phyloP scores from a whole-genome alignment of 1,284 basidiomycete genomes.

The Cutaneotrichosporon curvatum region DNA sequence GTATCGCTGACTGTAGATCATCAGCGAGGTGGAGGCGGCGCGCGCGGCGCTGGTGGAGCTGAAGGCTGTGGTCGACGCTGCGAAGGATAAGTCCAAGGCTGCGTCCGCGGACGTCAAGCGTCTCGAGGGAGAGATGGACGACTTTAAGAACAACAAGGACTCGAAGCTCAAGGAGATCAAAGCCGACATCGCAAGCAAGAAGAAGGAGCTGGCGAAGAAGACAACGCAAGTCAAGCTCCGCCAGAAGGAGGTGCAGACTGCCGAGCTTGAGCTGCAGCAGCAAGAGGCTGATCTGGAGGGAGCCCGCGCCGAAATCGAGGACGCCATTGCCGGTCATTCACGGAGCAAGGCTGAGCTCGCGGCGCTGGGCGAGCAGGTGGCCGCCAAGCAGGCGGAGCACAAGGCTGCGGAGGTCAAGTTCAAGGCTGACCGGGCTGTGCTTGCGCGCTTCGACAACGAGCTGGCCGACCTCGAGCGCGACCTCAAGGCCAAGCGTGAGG shows the following conservation, averaged over 20 bases:
- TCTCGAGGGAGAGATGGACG: constrained; percentile 92
- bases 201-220: constrained; percentile 72
- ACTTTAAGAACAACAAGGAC: constrained; percentile 98
- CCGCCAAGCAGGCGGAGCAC: constrained; percentile 55
- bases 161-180: constrained; percentile 93
- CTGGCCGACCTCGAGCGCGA: constrained; percentile 71
- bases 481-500: constrained; percentile 73
- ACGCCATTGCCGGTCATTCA: constrained; percentile 56
- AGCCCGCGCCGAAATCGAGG: constrained; percentile 56
- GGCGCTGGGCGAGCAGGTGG: constrained; percentile 55
- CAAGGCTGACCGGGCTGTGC: constrained; percentile 72
- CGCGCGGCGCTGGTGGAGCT: constrained; percentile 64
- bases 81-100: constrained; percentile 67
- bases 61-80: constrained; percentile 57
- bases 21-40: constrained; percentile 62
- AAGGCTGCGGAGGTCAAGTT: constrained; percentile 65
- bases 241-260: constrained; percentile 84
- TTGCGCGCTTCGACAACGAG: constrained; percentile 82
- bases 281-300: constrained; percentile 67
- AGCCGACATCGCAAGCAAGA: constrained; percentile 73
- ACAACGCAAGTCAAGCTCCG: constrained; percentile 71
- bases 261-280: constrained; percentile 81
- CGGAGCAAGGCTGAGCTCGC: constrained; percentile 49
- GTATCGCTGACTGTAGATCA: constrained; percentile 56
- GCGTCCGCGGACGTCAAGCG: constrained; percentile 73